phyloP scores from a whole-genome alignment of 2,329 filamentous ascomycete species.

The Colletotrichum limetticola region DNA sequence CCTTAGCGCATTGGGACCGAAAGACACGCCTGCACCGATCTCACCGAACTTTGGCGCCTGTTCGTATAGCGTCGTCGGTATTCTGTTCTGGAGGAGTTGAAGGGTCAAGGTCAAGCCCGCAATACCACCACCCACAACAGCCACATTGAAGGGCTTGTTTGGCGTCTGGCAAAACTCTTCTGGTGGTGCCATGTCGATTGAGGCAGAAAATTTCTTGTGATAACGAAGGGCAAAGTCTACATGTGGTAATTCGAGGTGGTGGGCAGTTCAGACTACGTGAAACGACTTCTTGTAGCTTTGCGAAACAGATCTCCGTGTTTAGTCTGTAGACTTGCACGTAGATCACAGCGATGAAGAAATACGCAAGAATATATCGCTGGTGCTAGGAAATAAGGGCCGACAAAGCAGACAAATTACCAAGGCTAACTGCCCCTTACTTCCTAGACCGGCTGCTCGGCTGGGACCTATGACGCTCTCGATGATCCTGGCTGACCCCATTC shows the following conservation, averaged over 20 bases:
- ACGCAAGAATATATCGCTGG: not conserved
- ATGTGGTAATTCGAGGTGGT: not conserved
- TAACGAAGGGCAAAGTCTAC: not conserved
- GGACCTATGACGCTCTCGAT: not conserved
- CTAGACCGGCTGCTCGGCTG: not conserved
- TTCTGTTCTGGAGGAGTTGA: constrained; percentile 50
- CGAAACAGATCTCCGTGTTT: not conserved
- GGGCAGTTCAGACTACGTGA: not conserved
- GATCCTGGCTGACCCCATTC: not conserved
- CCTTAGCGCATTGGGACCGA: constrained; percentile 61
- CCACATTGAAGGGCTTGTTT: constrained; percentile 43
- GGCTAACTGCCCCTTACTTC: not conserved
- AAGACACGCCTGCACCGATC: constrained; percentile 63
- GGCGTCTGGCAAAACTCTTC: constrained; percentile 18
- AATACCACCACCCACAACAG: constrained; percentile 63
- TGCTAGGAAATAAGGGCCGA: not conserved
- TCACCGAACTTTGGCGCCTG: constrained; percentile 54
- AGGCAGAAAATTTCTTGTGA: not conserved
- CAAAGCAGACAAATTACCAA: not conserved
- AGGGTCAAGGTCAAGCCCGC: constrained; percentile 61
- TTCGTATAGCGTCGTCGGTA: constrained; percentile 59
- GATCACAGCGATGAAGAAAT: too few relatives aligned
- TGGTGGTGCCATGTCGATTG: constrained; percentile 19
- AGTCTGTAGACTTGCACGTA: not conserved
- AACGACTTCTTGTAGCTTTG: not conserved